A percentile compares a stretch with the other conserved stretches of the same genome.
Conservation (phyloP, 495 filamentous ascomycete species). For the Penicillium pulvis region DNA sequence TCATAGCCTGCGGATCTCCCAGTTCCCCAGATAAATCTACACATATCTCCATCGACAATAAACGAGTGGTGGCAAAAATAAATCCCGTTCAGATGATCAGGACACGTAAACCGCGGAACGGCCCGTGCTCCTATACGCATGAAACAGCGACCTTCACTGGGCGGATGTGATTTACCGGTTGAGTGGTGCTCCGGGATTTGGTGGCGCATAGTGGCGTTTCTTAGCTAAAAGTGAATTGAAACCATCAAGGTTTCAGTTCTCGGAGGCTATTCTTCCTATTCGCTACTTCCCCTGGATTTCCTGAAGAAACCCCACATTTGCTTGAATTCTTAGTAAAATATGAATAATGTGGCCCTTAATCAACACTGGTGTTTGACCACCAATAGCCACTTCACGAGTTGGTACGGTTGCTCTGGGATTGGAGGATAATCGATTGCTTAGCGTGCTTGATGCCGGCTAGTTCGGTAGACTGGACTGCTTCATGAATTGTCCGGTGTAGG, state of each 20-base stretch:
- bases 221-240: neutral
- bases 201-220: neutral
- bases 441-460: neutral
- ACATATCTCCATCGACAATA: neutral
- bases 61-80: neutral
- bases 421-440: conserved; percentile 4
- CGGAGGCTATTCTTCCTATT: conserved; percentile 1
- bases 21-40: neutral
- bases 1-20: neutral
- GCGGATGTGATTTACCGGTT: neutral
- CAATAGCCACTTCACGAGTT: neutral
- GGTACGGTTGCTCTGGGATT: neutral
- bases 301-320: neutral
- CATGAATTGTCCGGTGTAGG: neutral
- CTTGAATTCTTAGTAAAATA: neutral
- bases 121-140: neutral
- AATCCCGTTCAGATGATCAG: neutral
- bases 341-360: neutral
- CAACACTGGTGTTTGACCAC: neutral
- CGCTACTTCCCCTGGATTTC: neutral
- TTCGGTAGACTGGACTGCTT: neutral
- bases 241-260: conserved; percentile 2
- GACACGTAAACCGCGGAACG: conserved; percentile 1
- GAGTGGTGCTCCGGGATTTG: neutral
- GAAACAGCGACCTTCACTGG: conserved; percentile 3